These are phyloP conservation scores for Torrubiella hemipterigena DNA, from an alignment of 2,329 filamentous ascomycete genomes.

Conservation along the genomic window DNA sequence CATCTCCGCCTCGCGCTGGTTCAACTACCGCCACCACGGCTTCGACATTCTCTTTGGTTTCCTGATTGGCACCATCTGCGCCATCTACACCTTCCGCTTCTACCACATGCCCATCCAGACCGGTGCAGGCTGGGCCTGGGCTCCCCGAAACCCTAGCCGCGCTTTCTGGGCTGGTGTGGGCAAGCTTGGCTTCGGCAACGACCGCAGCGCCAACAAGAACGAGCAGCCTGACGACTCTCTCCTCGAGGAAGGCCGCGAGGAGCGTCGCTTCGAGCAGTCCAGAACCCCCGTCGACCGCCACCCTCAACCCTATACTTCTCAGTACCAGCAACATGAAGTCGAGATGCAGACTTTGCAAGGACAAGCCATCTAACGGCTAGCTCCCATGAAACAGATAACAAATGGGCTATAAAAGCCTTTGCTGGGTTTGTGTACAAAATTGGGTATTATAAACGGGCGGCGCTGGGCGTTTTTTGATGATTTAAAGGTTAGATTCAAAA, in stretches of 20 bases:
- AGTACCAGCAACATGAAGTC: too few relatives aligned
- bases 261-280: too few relatives aligned
- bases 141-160: constrained; percentile 56
- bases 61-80: constrained; percentile 58
- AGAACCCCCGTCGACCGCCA: too few relatives aligned
- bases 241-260: not conserved
- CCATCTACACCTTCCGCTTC: constrained; percentile 68
- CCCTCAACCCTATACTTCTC: too few relatives aligned
- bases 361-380: too few relatives aligned
- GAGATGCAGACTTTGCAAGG: too few relatives aligned
- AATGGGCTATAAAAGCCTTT: too few relatives aligned
- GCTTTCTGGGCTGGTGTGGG: constrained; percentile 72
- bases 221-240: constrained; percentile 14
- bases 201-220: constrained; percentile 14
- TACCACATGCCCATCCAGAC: constrained; percentile 66
- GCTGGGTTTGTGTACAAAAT: too few relatives aligned
- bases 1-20: constrained; percentile 76
- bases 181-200: constrained; percentile 41
- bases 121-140: constrained; percentile 88
- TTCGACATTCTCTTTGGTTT: constrained; percentile 87
- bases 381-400: too few relatives aligned
- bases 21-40: constrained; percentile 80
- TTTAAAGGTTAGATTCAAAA: too few relatives aligned
- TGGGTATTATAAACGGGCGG: too few relatives aligned
- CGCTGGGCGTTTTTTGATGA: too few relatives aligned